Percentiles rank a stretch among this genome's conserved stretches.
Evolutionary conservation across 2,329 filamentous ascomycete species (phyloP).

Genomic region (Ophiostoma ulmi): DNA sequence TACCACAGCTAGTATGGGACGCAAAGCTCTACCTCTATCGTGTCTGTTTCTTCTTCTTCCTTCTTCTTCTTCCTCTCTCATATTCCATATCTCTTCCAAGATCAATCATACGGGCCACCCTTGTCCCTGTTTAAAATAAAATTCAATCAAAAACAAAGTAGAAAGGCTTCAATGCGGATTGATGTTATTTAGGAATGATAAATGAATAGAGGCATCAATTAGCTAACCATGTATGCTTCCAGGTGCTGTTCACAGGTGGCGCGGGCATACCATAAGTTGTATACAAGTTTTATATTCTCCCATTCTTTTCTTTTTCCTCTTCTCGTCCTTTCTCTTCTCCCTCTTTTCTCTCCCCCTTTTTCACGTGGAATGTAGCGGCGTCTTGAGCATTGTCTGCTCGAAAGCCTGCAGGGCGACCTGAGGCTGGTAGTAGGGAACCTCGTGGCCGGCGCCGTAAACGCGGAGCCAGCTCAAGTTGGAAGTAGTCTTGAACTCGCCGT

Average conservation of each 20-base stretch:
- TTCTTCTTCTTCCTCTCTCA: too few species aligned
- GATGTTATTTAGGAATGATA: too few species aligned
- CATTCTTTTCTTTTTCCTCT: not conserved
- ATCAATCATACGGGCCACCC: too few species aligned
- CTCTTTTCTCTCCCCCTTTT: not conserved
- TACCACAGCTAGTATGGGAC: too few species aligned
- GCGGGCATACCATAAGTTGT: not conserved
- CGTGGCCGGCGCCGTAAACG: not conserved
- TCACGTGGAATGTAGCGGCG: not conserved
- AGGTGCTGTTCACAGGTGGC: not conserved
- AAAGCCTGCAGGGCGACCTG: not conserved
- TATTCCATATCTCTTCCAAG: too few species aligned
- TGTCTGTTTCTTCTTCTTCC: too few species aligned
- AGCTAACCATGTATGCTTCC: not conserved
- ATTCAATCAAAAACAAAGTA: too few species aligned
- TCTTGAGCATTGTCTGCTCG: not conserved
- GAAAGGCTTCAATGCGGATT: too few species aligned
- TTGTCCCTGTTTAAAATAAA: too few species aligned
- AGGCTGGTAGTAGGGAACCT: not conserved
- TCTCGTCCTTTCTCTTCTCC: not conserved
- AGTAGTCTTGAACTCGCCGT: not conserved
- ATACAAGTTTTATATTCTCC: too few species aligned
- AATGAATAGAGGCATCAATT: too few species aligned
- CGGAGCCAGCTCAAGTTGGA: not conserved
- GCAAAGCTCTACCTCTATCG: too few species aligned